Base-by-base conservation (phyloP, 208 protist genomes). In the Leishmania lainsoni region DNA sequence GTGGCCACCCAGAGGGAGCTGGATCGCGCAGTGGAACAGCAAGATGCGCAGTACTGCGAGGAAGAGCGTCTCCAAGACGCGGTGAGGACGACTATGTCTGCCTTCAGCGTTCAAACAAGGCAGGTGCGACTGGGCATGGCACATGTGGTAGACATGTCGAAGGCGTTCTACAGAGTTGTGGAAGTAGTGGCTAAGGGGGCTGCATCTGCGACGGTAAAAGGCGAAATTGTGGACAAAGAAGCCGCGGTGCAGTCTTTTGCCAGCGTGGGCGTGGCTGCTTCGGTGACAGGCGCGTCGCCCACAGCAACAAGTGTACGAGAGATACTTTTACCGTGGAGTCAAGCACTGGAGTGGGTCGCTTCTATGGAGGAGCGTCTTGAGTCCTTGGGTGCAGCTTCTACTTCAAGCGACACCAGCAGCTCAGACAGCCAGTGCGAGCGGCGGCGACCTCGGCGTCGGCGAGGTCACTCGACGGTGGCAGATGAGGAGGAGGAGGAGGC, bases 21-120 rank as follows among this genome's bases (percentile, higher is more conserved):
- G 20, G 83, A 86, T 65, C 78, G 79, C 10, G 81, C 83, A 20
- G 78, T 48, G 17, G 49, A 17, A 8, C 1, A 73, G 49, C 77
- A 83, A 48, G 81, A 86, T 58, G 78, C 54, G 42, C 69, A 65
- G 26, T 83, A 76, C n/a, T 39, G 61, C 0, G 78, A 79, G 9
- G 78, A 75, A 2, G 78, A 79, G 54, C 70, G 63, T 1, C 69
- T 81, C 22, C 70, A 59, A 17, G 71, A 71, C 12, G 54, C 61
- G n/a, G 42, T 81, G 20, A 22, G 35, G n/a, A 65, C 71, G 10
- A 51, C 75, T 14, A 72, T 59, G 16, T 12, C 70, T 0, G 79
- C 79, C 8, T 81, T 81, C 22, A 35, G 56, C 0, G 48, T n/a
- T 5, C 79, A 81, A 51, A 81, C 79, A 5, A 26, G 20, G n/a